A percentile compares a stretch with the other conserved stretches of the same genome.
Evolutionary conservation across 352 stramenopile species (phyloP).

Genomic region (Peronosclerospora sorghi): DNA sequence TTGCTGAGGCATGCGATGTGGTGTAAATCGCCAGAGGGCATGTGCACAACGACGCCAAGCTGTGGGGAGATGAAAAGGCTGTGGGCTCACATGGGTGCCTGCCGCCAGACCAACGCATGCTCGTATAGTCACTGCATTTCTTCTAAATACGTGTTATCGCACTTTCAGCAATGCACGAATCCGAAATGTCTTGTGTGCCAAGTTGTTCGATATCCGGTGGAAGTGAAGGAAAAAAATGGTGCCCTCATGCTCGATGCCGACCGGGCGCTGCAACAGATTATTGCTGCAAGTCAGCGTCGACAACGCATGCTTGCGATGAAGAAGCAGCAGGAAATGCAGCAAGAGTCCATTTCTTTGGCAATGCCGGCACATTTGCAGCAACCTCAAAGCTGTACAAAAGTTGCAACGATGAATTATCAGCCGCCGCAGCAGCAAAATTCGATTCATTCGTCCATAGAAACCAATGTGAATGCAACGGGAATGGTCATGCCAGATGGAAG

Average conservation of each 20-base stretch:
- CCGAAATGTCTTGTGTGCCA: constrained; percentile 95
- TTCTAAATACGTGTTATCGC: constrained; percentile 97
- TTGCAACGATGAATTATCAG: constrained; percentile 9
- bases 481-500: constrained; percentile 19
- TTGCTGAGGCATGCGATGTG: constrained; percentile 96
- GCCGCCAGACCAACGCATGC: constrained; percentile 94
- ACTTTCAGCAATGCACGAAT: constrained; percentile 98
- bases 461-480: constrained; percentile 15
- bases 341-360: constrained; percentile 10
- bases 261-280: constrained; percentile 67
- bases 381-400: constrained; percentile 10
- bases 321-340: constrained; percentile 25
- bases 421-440: constrained; percentile 20
- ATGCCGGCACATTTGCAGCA: constrained; percentile 27
- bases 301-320: constrained; percentile 37
- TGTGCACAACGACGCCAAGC: constrained; percentile 91
- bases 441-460: background rate
- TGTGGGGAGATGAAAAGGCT: constrained; percentile 97
- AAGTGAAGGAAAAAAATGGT: constrained; percentile 87
- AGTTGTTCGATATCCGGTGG: constrained; percentile 94
- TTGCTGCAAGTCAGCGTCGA: constrained; percentile 51
- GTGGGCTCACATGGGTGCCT: constrained; percentile 97
- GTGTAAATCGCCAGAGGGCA: constrained; percentile 90
- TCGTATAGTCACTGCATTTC: constrained; percentile 96
- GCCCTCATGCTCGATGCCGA: constrained; percentile 75